A percentile compares a stretch with the other conserved stretches of the same genome.
Conservation (phyloP, 345 rosid genomes). For the Heritiera fomes region DNA sequence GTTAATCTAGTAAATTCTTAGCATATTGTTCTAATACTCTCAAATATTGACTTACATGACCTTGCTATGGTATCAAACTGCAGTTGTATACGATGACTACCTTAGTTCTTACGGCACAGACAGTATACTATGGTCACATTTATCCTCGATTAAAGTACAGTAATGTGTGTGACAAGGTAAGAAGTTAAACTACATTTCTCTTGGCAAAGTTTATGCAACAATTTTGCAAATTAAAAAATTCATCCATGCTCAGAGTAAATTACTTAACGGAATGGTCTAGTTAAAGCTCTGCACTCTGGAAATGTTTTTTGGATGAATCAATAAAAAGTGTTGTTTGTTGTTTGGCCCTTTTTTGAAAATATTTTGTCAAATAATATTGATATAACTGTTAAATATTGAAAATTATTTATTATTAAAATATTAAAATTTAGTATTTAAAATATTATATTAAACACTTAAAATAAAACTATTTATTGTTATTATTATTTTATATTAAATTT, state of each 20-base stretch:
- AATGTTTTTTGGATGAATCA: no score
- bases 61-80: slow-evolving; percentile 20
- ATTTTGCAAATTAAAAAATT: no score
- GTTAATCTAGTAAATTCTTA: background rate
- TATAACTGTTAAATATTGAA: no score
- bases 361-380: no score
- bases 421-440: no score
- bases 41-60: background rate
- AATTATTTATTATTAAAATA: no score
- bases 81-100: slow-evolving; percentile 73
- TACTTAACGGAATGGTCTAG: background rate
- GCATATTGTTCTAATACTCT: background rate
- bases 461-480: no score
- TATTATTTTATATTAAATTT: no score
- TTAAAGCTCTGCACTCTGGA: background rate
- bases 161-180: slow-evolving; percentile 43
- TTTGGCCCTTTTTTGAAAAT: no score
- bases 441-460: no score
- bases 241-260: background rate
- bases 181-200: slow-evolving; percentile 1
- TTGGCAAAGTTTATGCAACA: background rate
- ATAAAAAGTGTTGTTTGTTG: no score
- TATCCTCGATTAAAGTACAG: slow-evolving; percentile 48
- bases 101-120: slow-evolving; percentile 49
- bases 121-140: slow-evolving; percentile 68